Evolutionary conservation across 2,329 filamentous ascomycete species (phyloP).

Genomic region (Alternaria sp.): DNA sequence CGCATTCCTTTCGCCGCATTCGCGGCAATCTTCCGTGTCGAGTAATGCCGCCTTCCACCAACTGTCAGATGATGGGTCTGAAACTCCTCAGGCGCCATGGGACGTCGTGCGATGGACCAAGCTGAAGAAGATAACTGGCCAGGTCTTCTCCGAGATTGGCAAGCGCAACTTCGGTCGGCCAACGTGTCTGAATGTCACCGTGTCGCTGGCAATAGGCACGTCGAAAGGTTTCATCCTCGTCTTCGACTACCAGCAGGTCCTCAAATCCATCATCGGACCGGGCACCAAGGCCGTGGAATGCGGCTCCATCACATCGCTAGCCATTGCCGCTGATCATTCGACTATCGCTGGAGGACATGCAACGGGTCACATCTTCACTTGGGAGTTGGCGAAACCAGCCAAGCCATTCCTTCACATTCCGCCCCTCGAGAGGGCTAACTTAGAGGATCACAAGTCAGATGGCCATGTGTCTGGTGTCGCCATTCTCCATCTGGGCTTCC

Average conservation of each 20-base stretch:
- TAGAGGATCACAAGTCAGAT: slow-evolving; percentile 74
- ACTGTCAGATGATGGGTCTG: slow-evolving; percentile 61
- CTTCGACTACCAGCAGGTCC: slow-evolving; percentile 96
- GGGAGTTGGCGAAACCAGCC: slow-evolving; percentile 86
- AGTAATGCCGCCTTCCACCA: slow-evolving; percentile 71
- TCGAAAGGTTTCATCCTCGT: slow-evolving; percentile 93
- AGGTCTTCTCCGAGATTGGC: slow-evolving; percentile 91
- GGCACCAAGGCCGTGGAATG: slow-evolving; percentile 95
- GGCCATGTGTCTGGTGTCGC: slow-evolving; percentile 82
- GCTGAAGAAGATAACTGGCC: slow-evolving; percentile 84
- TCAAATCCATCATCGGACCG: slow-evolving; percentile 92
- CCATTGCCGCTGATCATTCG: slow-evolving; percentile 91
- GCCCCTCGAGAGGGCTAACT: slow-evolving; percentile 72
- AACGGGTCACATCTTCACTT: slow-evolving; percentile 93
- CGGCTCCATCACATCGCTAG: slow-evolving; percentile 84
- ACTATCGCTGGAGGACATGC: slow-evolving; percentile 91
- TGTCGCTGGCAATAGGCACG: slow-evolving; percentile 88
- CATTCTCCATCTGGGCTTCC: slow-evolving; percentile 90
- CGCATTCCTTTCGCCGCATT: slow-evolving; percentile 78
- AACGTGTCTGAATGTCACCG: slow-evolving; percentile 88
- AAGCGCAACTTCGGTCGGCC: slow-evolving; percentile 92
- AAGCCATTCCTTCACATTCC: slow-evolving; percentile 89
- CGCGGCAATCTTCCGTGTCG: slow-evolving; percentile 79
- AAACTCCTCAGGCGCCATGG: slow-evolving; percentile 83
- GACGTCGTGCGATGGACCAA: slow-evolving; percentile 97